Conservation (phyloP, 805 yeast species). For the Hanseniaspora clermontiae region DNA sequence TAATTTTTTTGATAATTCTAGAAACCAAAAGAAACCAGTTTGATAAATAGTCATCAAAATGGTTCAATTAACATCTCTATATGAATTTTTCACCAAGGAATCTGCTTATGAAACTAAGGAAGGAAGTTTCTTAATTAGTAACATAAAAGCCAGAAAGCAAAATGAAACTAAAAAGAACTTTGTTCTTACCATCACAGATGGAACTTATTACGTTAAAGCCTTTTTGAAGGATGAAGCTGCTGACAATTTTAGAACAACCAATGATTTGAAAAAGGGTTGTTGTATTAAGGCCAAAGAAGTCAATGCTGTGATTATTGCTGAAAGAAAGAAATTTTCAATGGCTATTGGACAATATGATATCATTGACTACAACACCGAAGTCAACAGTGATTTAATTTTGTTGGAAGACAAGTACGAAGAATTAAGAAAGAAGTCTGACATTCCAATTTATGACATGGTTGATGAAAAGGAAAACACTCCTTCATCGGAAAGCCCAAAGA, state of each 20-base stretch:
- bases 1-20: neutral
- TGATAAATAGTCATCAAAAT: neutral
- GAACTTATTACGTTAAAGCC: constrained; percentile 38
- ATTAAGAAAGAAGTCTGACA: constrained; percentile 29
- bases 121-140: constrained; percentile 4
- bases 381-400: neutral
- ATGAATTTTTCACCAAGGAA: neutral
- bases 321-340: constrained; percentile 37
- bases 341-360: constrained; percentile 38
- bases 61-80: constrained; percentile 4
- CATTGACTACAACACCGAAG: constrained; percentile 25
- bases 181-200: constrained; percentile 39
- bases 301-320: constrained; percentile 27
- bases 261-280: constrained; percentile 36
- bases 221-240: constrained; percentile 41
- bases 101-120: constrained; percentile 1
- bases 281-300: constrained; percentile 24
- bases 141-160: constrained; percentile 8
- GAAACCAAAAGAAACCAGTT: neutral
- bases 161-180: constrained; percentile 15
- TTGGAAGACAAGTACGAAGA: constrained; percentile 42
- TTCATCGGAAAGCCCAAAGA: constrained; percentile 12
- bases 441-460: constrained; percentile 26
- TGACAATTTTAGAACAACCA: constrained; percentile 31
- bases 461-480: constrained; percentile 14